Conservation (phyloP, 129 eudicot species). For the Deinandra increscens region DNA sequence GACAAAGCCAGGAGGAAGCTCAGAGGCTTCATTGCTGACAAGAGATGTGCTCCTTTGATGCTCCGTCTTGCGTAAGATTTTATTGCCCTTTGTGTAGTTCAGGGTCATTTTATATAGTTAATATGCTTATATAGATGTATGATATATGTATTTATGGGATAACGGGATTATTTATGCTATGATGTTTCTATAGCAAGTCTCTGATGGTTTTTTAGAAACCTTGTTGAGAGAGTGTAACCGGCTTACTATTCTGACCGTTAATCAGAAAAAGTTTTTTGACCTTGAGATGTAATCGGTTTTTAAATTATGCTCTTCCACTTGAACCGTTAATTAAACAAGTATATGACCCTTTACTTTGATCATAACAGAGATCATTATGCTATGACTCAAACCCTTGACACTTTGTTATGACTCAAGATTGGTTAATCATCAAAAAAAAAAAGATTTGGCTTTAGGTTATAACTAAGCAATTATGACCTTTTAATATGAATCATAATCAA, state of each 20-base stretch:
- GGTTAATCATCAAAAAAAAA: too few species aligned
- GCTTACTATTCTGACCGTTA: background rate
- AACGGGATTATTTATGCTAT: background rate
- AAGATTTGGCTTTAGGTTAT: background rate
- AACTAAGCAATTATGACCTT: background rate
- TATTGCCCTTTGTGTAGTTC: background rate
- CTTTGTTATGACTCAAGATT: too few species aligned
- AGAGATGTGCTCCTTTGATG: constrained; percentile 73
- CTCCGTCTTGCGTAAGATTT: constrained; percentile 73
- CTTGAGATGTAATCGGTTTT: background rate
- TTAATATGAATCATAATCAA: background rate
- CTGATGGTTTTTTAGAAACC: background rate
- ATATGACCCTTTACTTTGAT: too few species aligned
- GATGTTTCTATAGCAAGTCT: background rate
- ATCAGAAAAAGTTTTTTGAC: too few species aligned
- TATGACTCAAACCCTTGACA: too few species aligned
- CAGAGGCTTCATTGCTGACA: constrained; percentile 69
- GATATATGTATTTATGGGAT: background rate
- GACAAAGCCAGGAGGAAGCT: constrained; percentile 78
- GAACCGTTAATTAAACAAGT: too few species aligned
- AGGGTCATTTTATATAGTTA: background rate
- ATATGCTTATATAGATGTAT: background rate
- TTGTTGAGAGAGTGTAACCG: background rate
- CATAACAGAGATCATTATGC: too few species aligned
- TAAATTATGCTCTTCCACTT: background rate